Evolutionary conservation across 306 rosid genomes (phyloP), one percentile per base, ranked within the genome.

Genomic region (Trichosanthes truncata): DNA sequence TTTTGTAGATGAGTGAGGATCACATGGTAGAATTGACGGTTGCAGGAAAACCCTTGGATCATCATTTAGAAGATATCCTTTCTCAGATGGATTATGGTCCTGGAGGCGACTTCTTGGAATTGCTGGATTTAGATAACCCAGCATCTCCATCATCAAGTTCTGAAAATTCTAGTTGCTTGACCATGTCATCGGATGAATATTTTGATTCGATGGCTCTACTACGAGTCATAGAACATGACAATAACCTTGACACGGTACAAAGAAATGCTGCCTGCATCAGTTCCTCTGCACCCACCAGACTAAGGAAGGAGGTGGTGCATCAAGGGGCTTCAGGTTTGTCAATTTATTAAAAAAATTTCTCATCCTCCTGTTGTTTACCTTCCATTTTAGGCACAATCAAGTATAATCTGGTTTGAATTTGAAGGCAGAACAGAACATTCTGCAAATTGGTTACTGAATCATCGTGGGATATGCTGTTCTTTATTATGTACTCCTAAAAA

Each of bases 71-170:
- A 65, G 62, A 43, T 9, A 21, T 67, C 62, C 66, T 1, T 52
- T 57, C 65, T 6, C 88, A 79, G 73, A 21, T 8, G 1, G 85
- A 85, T 76, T 45, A 18, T 38, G 12, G 40, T 33, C 60, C 78
- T 2, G 36, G 29, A 60, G 91, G 73, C 46, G 87, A 88, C 85
- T 85, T 14, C 87, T 17, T 88, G 65, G 91, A 82, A 74, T 9
- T 88, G 56, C 35, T 1, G 49, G 91, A 88, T 78, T 86, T 88
- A 36, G 86, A 85, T 23, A 43, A 0, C 26, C 89, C 82, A 21
- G 69, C 78, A 25, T 83, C 85, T 12, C 41, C 80, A 5, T 74
- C 87, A 36, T 85, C 85, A 38, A 80, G 91, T 56, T 85, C 89
- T 36, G 84, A 21, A 56, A 81, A 55, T 63, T 87, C 90, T 7